Conservation (phyloP, 108 stramenopile species). For the Nitzschia inconspicua region DNA sequence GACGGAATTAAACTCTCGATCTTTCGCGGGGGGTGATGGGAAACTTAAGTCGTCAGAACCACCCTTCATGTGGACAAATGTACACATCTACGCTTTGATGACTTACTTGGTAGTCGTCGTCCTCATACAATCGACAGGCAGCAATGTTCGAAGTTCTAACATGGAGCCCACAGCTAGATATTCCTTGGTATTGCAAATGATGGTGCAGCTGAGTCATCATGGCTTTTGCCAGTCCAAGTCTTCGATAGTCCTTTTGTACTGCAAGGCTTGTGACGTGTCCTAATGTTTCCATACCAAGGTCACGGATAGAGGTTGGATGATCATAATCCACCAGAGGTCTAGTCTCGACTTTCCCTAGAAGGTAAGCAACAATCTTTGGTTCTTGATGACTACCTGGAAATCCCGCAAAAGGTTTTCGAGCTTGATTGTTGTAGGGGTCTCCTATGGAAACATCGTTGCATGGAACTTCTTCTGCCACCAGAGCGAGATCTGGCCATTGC, state of each 20-base stretch:
- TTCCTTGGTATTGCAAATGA: conserved; percentile 57
- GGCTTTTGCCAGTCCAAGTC: conserved; percentile 68
- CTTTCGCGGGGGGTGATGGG: no score
- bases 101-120: conserved; percentile 65
- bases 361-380: conserved; percentile 80
- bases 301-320: conserved; percentile 3
- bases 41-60: no score
- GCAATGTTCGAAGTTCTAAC: conserved; percentile 72
- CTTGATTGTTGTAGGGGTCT: neutral
- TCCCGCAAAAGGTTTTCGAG: neutral
- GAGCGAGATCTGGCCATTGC: conserved; percentile 77
- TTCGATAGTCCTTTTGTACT: conserved; percentile 65
- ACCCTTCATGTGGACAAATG: no score
- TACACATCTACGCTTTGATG: no score
- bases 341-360: conserved; percentile 82
- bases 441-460: no score
- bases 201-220: conserved; percentile 78
- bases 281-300: conserved; percentile 26
- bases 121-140: conserved; percentile 66
- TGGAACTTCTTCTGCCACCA: conserved; percentile 79
- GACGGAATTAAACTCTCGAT: conserved; percentile 42
- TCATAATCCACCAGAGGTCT: conserved; percentile 13
- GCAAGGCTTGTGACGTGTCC: conserved; percentile 88
- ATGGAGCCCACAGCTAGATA: conserved; percentile 67
- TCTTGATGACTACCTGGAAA: conserved; percentile 5